phyloP scores from a whole-genome alignment of 129 eudicot genomes.

The Helianthus annuus region HanXRQr2.0-SUNRISE NC_035434.2:7984793-7985292 shows the following conservation, averaged over 20 bases:
- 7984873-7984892: too few species aligned
- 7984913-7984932: too few species aligned
- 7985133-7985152: not conserved
- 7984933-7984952: too few species aligned
- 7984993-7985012: not conserved
- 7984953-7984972: not conserved
- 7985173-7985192: slow-evolving; percentile 1
- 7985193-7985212: slow-evolving; percentile 46
- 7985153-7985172: not conserved
- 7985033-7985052: not conserved
- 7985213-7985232: slow-evolving; percentile 42
- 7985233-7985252: slow-evolving; percentile 56
- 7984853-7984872: too few species aligned
- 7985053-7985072: not conserved
- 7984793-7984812: too few species aligned
- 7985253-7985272: slow-evolving; percentile 63
- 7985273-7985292: slow-evolving; percentile 61
- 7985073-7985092: not conserved
- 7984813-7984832: too few species aligned
- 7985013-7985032: not conserved
- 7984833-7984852: too few species aligned
- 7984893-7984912: too few species aligned
- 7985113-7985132: not conserved
- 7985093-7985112: not conserved
- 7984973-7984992: too few species aligned